A percentile compares a stretch with the other conserved stretches of the same genome.
These are phyloP conservation scores for Aplosporella prunicola DNA, from an alignment of 2,329 filamentous ascomycete genomes.

Conservation along the genomic window DNA sequence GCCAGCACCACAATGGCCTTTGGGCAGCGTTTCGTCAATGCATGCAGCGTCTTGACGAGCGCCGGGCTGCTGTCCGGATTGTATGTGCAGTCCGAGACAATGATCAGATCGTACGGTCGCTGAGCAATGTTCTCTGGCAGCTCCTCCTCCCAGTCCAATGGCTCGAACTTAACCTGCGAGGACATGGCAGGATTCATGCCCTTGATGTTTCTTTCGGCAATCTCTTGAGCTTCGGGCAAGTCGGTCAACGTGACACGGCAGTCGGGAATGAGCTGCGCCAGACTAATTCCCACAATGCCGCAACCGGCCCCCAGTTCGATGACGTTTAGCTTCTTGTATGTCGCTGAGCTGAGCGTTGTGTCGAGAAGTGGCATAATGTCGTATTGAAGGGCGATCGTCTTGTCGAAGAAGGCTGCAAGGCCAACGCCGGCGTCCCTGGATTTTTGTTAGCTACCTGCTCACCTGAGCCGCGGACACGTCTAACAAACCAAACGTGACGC, in stretches of 20 bases:
- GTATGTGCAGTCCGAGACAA: conserved; percentile 66
- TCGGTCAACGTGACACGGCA: conserved; percentile 55
- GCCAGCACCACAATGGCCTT: conserved; percentile 47
- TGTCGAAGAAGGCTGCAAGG: conserved; percentile 44
- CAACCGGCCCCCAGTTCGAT: conserved; percentile 61
- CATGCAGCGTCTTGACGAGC: conserved; percentile 48
- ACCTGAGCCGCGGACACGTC: too few species aligned
- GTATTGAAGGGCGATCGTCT: conserved; percentile 27
- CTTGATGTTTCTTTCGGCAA: conserved; percentile 48
- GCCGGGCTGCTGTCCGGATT: conserved; percentile 57
- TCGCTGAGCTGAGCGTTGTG: conserved; percentile 25
- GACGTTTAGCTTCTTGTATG: conserved; percentile 37
- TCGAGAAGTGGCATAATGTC: conserved; percentile 24
- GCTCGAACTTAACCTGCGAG: conserved; percentile 38
- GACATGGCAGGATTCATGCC: conserved; percentile 33
- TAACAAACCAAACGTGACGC: conserved; percentile 55
- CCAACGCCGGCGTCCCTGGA: conserved; percentile 49
- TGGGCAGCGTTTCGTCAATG: conserved; percentile 40
- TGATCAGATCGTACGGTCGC: conserved; percentile 47
- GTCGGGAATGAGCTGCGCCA: conserved; percentile 45
- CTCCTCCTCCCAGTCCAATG: conserved; percentile 55
- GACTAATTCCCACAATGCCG: conserved; percentile 55
- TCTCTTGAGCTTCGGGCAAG: conserved; percentile 52
- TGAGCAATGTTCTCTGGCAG: conserved; percentile 31
- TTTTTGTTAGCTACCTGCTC: conserved; percentile 4